Percentiles rank a stretch among this genome's conserved stretches.
phyloP scores from a whole-genome alignment of 345 rosid genomes.

The Crucihimalaya himalaica region DNA sequence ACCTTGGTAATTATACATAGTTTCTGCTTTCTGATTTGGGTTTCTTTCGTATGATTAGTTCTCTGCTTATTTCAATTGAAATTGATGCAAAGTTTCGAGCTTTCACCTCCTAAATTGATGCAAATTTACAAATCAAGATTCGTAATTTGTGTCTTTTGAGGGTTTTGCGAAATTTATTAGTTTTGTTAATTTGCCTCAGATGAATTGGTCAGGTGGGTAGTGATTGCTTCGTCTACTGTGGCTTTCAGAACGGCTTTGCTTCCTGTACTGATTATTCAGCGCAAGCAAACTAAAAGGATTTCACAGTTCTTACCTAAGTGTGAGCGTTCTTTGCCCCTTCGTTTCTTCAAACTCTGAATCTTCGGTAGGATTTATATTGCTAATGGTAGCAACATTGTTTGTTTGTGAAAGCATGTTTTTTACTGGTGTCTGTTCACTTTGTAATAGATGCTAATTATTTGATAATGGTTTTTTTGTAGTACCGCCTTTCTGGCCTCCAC shows the following conservation, averaged over 20 bases:
- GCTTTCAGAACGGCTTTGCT: slow-evolving; percentile 65
- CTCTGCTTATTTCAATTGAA: background rate
- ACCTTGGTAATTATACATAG: slow-evolving; percentile 58
- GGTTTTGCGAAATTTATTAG: background rate
- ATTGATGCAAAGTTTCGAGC: background rate
- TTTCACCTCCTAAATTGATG: background rate
- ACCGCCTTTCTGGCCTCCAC: slow-evolving; percentile 85
- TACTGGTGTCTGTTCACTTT: background rate
- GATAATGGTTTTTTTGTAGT: slow-evolving; percentile 50
- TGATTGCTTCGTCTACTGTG: slow-evolving; percentile 72
- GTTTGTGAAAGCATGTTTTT: background rate
- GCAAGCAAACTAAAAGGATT: slow-evolving; percentile 58
- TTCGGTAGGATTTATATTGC: background rate
- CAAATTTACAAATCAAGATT: background rate
- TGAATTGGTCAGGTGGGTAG: slow-evolving; percentile 74
- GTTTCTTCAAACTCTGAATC: background rate
- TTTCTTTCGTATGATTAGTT: background rate
- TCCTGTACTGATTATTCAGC: slow-evolving; percentile 69
- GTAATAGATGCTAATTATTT: slow-evolving; percentile 13
- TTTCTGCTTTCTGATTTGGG: background rate
- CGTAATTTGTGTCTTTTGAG: slow-evolving; percentile 2
- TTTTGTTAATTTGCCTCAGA: slow-evolving; percentile 28
- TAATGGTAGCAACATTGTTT: background rate
- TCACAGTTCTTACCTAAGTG: slow-evolving; percentile 66
- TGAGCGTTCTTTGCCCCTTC: slow-evolving; percentile 36